phyloP scores from a whole-genome alignment of 2,329 filamentous ascomycete species.

The Alternaria longipes region DNA sequence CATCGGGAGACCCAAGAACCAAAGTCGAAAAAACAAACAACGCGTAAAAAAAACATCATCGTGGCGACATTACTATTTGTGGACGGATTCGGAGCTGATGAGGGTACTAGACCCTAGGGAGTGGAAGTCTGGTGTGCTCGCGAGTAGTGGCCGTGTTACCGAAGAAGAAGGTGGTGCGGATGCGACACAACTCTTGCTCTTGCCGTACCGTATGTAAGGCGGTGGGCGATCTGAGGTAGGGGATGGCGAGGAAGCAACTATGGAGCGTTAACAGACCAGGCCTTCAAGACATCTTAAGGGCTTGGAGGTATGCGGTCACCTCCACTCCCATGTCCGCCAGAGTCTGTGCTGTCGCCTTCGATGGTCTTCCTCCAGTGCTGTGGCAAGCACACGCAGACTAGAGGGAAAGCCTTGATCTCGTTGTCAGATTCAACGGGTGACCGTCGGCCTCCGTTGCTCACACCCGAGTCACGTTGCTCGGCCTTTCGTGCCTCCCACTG shows the following conservation, averaged over 20 bases:
- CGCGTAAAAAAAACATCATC: conserved; percentile 42
- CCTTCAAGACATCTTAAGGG: conserved; percentile 30
- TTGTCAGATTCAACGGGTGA: conserved; percentile 59
- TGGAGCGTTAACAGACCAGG: conserved; percentile 36
- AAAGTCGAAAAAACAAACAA: conserved; percentile 28
- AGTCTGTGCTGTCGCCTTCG: conserved; percentile 73
- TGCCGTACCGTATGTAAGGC: conserved; percentile 7
- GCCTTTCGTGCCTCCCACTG: conserved; percentile 84
- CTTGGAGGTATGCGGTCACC: conserved; percentile 46
- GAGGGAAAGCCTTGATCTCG: conserved; percentile 96
- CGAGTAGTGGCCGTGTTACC: conserved; percentile 28
- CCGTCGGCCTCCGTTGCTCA: conserved; percentile 76
- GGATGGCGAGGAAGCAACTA: conserved; percentile 37
- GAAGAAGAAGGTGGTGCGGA: conserved; percentile 16
- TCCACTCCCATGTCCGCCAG: conserved; percentile 41
- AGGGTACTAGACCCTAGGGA: conserved; percentile 46
- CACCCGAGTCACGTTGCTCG: conserved; percentile 88
- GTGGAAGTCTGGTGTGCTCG: conserved; percentile 27
- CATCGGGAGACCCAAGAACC: conserved; percentile 32
- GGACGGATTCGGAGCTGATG: conserved; percentile 36
- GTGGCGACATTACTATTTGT: conserved; percentile 44
- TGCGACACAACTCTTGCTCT: conserved; percentile 13
- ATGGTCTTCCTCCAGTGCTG: conserved; percentile 98
- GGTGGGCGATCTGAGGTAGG: conserved; percentile 23
- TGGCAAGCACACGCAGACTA: conserved; percentile 94